A percentile compares a stretch with the other conserved stretches of the same genome.
Conservation (phyloP, 768 basidiomycete species). For the Lyophyllum shimeji region DNA sequence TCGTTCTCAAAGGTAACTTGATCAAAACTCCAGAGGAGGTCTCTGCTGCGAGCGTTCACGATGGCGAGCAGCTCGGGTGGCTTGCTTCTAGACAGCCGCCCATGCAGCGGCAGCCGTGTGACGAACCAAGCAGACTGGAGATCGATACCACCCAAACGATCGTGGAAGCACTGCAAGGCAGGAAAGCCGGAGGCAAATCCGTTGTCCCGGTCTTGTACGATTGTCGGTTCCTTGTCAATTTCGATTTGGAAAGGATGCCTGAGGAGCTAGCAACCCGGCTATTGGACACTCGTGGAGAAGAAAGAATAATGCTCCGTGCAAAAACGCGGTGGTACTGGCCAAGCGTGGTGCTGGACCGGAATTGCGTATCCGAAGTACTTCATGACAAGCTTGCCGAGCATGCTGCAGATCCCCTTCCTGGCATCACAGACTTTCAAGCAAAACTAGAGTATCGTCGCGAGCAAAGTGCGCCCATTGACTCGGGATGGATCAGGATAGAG, state of each 20-base stretch:
- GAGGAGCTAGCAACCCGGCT: slow-evolving; percentile 29
- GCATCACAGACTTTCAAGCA: neutral
- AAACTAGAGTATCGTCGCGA: neutral
- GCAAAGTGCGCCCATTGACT: neutral
- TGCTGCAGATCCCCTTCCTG: neutral
- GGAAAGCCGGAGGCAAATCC: slow-evolving; percentile 18
- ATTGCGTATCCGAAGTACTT: slow-evolving; percentile 6
- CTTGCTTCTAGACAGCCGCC: slow-evolving; percentile 61
- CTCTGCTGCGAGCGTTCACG: neutral
- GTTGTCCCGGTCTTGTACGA: slow-evolving; percentile 55
- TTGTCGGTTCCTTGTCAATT: slow-evolving; percentile 56
- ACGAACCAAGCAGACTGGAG: slow-evolving; percentile 26
- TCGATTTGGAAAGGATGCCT: slow-evolving; percentile 47
- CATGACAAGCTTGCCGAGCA: slow-evolving; percentile 18
- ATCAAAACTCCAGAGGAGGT: slow-evolving; percentile 21
- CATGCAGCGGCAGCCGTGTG: slow-evolving; percentile 29
- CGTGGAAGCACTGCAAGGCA: slow-evolving; percentile 10
- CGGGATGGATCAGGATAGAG: slow-evolving; percentile 42
- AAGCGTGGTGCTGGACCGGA: slow-evolving; percentile 32
- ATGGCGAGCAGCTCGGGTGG: slow-evolving; percentile 47
- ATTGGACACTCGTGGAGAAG: slow-evolving; percentile 12
- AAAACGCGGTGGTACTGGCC: slow-evolving; percentile 50
- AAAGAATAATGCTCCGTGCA: slow-evolving; percentile 33
- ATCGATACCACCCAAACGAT: slow-evolving; percentile 42
- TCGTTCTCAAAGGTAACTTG: slow-evolving; percentile 29